Conservation (phyloP, 345 rosid species). For the Streptanthus diversifolius region DNA sequence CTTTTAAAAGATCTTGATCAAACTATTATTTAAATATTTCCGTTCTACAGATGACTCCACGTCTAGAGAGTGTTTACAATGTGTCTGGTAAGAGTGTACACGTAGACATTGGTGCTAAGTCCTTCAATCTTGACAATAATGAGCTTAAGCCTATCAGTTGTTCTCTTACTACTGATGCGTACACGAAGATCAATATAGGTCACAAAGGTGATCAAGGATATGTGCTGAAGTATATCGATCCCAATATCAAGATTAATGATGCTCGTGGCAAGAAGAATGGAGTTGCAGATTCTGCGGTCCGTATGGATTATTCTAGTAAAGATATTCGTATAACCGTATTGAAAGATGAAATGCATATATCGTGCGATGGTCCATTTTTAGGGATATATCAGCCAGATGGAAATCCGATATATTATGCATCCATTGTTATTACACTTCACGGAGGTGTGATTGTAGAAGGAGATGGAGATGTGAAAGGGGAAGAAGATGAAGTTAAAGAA, state of each 20-base stretch:
- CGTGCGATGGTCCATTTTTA: too few species aligned
- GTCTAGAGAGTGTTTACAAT: too few species aligned
- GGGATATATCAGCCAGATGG: too few species aligned
- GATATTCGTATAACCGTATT: too few species aligned
- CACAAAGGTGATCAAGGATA: not conserved
- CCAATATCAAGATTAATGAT: not conserved
- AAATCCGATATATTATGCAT: too few species aligned
- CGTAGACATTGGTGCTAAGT: not conserved
- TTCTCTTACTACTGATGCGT: not conserved
- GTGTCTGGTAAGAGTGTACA: not conserved
- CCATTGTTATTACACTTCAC: not conserved
- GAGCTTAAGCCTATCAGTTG: too few species aligned
- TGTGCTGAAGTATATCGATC: not conserved
- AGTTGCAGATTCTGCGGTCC: not conserved
- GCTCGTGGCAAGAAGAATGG: not conserved
- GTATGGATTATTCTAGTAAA: not conserved
- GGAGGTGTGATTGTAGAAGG: not conserved
- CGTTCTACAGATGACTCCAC: not conserved
- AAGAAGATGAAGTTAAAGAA: too few species aligned
- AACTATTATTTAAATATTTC: not conserved
- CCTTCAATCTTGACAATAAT: not conserved
- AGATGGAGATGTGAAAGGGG: too few species aligned
- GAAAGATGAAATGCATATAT: not conserved
- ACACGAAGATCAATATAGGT: not conserved
- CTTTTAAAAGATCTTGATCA: not conserved